A percentile compares a stretch with the other conserved stretches of the same genome.
Evolutionary conservation across 768 basidiomycete species (phyloP).

Genomic region (Podaxis carcinomalis): DNA sequence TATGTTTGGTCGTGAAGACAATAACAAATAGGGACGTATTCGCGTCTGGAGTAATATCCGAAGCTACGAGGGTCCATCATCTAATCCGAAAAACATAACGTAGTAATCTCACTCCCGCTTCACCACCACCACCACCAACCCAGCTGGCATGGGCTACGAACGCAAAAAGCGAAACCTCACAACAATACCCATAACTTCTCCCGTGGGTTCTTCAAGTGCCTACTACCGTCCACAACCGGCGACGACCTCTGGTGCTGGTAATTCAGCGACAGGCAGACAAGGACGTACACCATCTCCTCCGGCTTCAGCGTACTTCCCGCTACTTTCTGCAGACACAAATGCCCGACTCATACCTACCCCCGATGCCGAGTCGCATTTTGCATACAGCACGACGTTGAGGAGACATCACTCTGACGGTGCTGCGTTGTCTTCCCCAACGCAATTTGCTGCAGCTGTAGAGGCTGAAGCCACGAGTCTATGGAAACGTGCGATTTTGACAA

Average conservation of each 20-base stretch:
- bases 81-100: not conserved
- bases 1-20: slow-evolving; percentile 2
- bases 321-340: slow-evolving; percentile 44
- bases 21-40: not conserved
- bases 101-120: slow-evolving; percentile 10
- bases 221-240: slow-evolving; percentile 24
- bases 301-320: slow-evolving; percentile 76
- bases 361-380: slow-evolving; percentile 70
- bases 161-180: slow-evolving; percentile 39
- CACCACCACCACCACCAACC: slow-evolving; percentile 20
- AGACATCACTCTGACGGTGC: slow-evolving; percentile 54
- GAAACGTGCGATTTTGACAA: slow-evolving; percentile 35
- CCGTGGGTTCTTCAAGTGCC: slow-evolving; percentile 32
- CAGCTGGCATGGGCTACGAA: slow-evolving; percentile 38
- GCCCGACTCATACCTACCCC: slow-evolving; percentile 54
- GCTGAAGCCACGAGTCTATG: slow-evolving; percentile 49
- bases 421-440: slow-evolving; percentile 41
- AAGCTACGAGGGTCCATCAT: not conserved
- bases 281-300: slow-evolving; percentile 58
- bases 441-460: slow-evolving; percentile 43
- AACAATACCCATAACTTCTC: slow-evolving; percentile 26
- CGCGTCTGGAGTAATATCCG: slow-evolving; percentile 9
- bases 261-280: not conserved
- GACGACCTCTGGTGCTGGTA: slow-evolving; percentile 9
- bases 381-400: slow-evolving; percentile 77